These are phyloP conservation scores for Amylocarpus encephaloides DNA, from an alignment of 2,329 filamentous ascomycete genomes.

Conservation along the genomic window DNA sequence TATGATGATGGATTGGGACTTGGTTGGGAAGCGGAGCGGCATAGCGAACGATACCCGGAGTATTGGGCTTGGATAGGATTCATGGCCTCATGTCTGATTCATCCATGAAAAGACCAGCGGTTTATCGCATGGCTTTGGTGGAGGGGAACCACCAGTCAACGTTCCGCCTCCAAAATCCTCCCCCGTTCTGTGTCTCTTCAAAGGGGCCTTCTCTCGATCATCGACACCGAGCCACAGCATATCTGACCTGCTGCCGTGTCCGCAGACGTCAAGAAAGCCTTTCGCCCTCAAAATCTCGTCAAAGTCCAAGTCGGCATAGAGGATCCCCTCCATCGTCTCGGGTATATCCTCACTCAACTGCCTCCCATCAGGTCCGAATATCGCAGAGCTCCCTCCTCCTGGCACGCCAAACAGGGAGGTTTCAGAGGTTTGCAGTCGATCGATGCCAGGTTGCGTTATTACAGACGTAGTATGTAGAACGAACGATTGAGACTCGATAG, in stretches of 20 bases:
- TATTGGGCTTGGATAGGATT: neutral
- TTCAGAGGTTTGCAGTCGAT: slow-evolving; percentile 10
- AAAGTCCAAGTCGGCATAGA: slow-evolving; percentile 37
- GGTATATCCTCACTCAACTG: slow-evolving; percentile 35
- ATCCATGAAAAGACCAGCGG: neutral
- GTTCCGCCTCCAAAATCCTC: neutral
- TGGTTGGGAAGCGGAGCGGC: neutral
- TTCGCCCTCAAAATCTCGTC: slow-evolving; percentile 16
- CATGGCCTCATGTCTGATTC: neutral
- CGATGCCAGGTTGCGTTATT: slow-evolving; percentile 45
- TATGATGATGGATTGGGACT: neutral
- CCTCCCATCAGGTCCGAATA: slow-evolving; percentile 47
- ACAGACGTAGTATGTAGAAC: slow-evolving; percentile 49
- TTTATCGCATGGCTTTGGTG: neutral
- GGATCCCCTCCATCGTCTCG: slow-evolving; percentile 47
- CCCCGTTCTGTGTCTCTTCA: neutral
- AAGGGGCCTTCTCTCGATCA: slow-evolving; percentile 1
- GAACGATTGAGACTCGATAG: slow-evolving; percentile 51
- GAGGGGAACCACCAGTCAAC: neutral
- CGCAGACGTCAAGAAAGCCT: slow-evolving; percentile 19
- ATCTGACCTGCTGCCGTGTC: slow-evolving; percentile 21
- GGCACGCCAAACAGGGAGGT: slow-evolving; percentile 37
- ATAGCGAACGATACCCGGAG: neutral
- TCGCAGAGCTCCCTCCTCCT: slow-evolving; percentile 42
- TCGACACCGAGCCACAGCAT: slow-evolving; percentile 21